These are phyloP conservation scores for Aureobasidium mangrovei DNA, from an alignment of 2,329 filamentous ascomycete species.

Conservation along the genomic window DNA sequence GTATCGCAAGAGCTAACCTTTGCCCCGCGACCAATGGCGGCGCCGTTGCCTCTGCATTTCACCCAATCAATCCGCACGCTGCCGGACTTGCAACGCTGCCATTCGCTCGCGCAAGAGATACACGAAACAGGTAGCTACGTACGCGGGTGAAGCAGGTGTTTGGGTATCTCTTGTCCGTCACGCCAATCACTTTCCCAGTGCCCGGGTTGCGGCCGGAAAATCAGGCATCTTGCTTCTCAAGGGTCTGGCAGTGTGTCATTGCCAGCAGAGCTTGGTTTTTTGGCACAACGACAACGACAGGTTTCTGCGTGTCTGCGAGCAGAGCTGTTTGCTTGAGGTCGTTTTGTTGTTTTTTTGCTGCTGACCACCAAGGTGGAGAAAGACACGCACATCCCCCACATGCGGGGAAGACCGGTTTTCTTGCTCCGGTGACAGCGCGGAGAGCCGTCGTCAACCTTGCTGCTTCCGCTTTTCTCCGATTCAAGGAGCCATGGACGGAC, in stretches of 20 bases:
- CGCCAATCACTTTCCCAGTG: background rate
- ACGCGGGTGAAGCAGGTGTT: background rate
- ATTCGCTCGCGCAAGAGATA: background rate
- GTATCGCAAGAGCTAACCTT: constrained; percentile 8
- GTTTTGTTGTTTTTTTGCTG: background rate
- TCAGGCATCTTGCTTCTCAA: background rate
- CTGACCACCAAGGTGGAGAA: constrained; percentile 9
- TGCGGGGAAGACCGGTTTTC: background rate
- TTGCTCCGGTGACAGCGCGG: background rate
- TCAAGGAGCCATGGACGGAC: background rate
- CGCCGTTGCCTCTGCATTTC: background rate
- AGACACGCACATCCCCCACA: background rate
- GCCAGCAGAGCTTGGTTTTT: no score
- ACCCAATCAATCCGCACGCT: background rate
- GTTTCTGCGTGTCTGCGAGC: no score
- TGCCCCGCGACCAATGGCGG: constrained; percentile 6
- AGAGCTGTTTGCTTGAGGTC: background rate
- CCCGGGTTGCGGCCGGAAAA: constrained; percentile 3
- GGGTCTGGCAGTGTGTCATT: no score
- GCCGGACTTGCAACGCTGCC: background rate
- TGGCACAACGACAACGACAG: no score
- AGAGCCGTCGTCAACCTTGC: background rate
- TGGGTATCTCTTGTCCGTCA: background rate
- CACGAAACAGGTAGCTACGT: constrained; percentile 3
- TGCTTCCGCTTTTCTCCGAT: background rate